Conservation (phyloP, 1,284 basidiomycete species). For the Anthracocystis panici-leucophaei region DNA sequence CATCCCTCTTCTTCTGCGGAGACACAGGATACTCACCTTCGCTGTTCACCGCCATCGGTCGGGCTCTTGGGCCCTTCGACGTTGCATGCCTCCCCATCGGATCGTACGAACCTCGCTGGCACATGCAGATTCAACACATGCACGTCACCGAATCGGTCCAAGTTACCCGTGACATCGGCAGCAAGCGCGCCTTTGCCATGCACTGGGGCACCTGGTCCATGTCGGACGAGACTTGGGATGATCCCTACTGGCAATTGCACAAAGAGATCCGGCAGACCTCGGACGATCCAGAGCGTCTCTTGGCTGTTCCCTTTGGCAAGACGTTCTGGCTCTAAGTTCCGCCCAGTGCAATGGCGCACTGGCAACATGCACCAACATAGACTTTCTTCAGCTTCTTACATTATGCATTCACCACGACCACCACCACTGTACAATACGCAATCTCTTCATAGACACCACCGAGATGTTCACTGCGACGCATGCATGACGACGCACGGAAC, state of each 20-base stretch:
- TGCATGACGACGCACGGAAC: not conserved
- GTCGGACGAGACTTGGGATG: slow-evolving; percentile 68
- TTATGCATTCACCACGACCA: not conserved
- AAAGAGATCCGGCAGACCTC: slow-evolving; percentile 31
- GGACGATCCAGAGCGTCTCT: slow-evolving; percentile 24
- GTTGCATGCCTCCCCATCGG: slow-evolving; percentile 72
- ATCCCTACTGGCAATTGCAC: slow-evolving; percentile 49
- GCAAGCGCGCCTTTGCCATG: slow-evolving; percentile 66
- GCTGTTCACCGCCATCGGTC: slow-evolving; percentile 71
- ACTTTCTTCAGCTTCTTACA: not conserved
- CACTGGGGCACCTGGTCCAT: slow-evolving; percentile 73
- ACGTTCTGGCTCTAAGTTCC: slow-evolving; percentile 24
- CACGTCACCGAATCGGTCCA: slow-evolving; percentile 53
- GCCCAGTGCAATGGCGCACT: not conserved
- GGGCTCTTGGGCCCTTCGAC: slow-evolving; percentile 71
- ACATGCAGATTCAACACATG: slow-evolving; percentile 62
- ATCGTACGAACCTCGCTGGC: slow-evolving; percentile 65
- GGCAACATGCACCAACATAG: not conserved
- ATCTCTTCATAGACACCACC: slow-evolving; percentile 1
- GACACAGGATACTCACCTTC: slow-evolving; percentile 70
- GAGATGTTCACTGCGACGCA: not conserved
- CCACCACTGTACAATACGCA: slow-evolving; percentile 9
- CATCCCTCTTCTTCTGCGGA: slow-evolving; percentile 70
- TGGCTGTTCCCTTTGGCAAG: slow-evolving; percentile 55
- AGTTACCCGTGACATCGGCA: slow-evolving; percentile 58